Evolutionary conservation across 371 early-diverging fungal genomes (phyloP).

Genomic region (Syncephalis fuscata): DNA sequence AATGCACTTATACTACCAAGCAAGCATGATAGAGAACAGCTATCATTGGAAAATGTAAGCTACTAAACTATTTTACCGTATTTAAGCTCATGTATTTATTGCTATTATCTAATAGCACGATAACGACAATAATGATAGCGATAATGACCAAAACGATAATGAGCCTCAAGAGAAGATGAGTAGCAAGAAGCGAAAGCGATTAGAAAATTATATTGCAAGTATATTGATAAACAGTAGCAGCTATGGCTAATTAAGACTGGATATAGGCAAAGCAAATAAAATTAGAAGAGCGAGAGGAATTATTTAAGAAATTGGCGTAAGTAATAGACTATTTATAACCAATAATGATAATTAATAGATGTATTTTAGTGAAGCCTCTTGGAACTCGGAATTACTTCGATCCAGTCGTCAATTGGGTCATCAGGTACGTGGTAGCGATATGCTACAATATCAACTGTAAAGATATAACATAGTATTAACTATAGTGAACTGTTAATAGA

Average conservation of each 20-base stretch:
- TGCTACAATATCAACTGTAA: neutral
- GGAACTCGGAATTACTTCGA: slow-evolving; percentile 53
- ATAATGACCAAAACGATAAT: slow-evolving; percentile 1
- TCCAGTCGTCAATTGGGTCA: slow-evolving; percentile 65
- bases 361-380: slow-evolving; percentile 24
- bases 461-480: neutral
- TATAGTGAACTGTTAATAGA: slow-evolving; percentile 10
- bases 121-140: too few species aligned
- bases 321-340: slow-evolving; percentile 1
- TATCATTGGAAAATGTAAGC: too few species aligned
- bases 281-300: slow-evolving; percentile 33
- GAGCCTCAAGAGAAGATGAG: slow-evolving; percentile 24
- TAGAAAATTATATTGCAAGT: slow-evolving; percentile 70
- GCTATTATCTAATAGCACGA: too few species aligned
- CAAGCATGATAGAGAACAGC: too few species aligned
- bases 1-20: neutral
- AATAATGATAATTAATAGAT: neutral
- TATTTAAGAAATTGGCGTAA: slow-evolving; percentile 64
- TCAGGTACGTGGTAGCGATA: too few species aligned
- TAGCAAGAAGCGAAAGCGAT: slow-evolving; percentile 54
- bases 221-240: neutral
- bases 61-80: too few species aligned
- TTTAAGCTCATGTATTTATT: too few species aligned
- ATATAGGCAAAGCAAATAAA: neutral
- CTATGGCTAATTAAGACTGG: neutral